These are phyloP conservation scores for Hypoxylon sp. DNA, from an alignment of 2,329 filamentous ascomycete species.

Conservation along the genomic window DNA sequence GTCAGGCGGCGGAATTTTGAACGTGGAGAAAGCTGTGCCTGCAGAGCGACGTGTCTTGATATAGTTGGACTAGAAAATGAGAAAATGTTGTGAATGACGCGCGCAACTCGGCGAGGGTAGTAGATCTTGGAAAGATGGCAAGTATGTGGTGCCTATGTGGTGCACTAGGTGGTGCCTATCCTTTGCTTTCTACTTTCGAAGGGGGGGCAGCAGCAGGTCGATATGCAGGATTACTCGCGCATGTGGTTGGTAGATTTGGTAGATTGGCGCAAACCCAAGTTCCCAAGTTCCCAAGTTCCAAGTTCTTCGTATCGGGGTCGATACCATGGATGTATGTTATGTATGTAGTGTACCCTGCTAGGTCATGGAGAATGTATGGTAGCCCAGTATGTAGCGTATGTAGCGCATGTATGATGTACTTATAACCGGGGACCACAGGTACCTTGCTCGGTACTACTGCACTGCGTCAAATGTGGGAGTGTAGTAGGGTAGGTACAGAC, in stretches of 20 bases:
- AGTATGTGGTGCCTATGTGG: too few species aligned
- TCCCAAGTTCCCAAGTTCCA: slow-evolving; percentile 28
- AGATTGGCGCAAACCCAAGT: slow-evolving; percentile 54
- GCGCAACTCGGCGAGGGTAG: slow-evolving; percentile 48
- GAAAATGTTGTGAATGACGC: slow-evolving; percentile 47
- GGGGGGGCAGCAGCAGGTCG: too few species aligned
- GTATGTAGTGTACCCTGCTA: slow-evolving; percentile 32
- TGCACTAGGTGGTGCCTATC: too few species aligned
- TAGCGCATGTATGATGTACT: slow-evolving; percentile 37
- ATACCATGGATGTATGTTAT: slow-evolving; percentile 29
- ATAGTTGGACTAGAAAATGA: slow-evolving; percentile 61
- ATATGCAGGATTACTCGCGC: slow-evolving; percentile 59
- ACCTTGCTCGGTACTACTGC: slow-evolving; percentile 26
- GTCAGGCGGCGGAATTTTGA: slow-evolving; percentile 47
- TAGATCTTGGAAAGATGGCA: slow-evolving; percentile 44
- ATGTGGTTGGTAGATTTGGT: slow-evolving; percentile 56
- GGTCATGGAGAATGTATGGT: slow-evolving; percentile 18
- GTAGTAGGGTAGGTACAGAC: too few species aligned
- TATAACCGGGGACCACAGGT: slow-evolving; percentile 28
- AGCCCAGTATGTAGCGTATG: slow-evolving; percentile 6
- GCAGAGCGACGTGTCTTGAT: slow-evolving; percentile 69
- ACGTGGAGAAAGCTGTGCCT: slow-evolving; percentile 53
- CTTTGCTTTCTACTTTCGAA: slow-evolving; percentile 34
- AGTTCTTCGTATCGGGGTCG: slow-evolving; percentile 39
- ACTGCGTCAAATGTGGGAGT: slow-evolving; percentile 26